Evolutionary conservation across 1,139 yeast genomes (phyloP), one percentile per base, ranked within the genome.

Genomic region (Arxiozyma slooffiae): DNA sequence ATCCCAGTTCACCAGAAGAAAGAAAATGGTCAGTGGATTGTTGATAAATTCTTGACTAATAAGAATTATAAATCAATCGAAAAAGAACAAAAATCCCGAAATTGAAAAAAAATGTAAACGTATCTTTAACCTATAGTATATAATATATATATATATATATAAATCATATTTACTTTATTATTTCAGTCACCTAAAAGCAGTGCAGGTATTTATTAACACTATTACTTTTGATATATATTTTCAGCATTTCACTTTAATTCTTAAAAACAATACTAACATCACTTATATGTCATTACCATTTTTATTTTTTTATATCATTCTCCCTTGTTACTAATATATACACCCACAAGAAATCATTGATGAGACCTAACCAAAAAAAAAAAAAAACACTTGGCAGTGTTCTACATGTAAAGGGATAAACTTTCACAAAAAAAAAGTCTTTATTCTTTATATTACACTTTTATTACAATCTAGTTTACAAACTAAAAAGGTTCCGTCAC

Each of bases 1-100:
- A 72, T 82, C 26, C 84, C 87, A 63, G 94, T 89, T 1, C 72
- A 72, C 2, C 97, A 90, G 63, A 75, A 73, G 54, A 86, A 69
- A 48, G 66, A 71, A 16, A 64, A 71, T 41, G 92, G 92, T 0
- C 68, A 68, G 26, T 85, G 95, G 94, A 70, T 73, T 30, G 68
- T 64, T 37, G 59, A 54, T 24, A 62, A 62, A 49, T 61, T 67
- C 26, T 57, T 67, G 16, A 62, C 67, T 0, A 60, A 59, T 41
- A 64, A 62, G 43, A 55, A 53, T 36, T 61, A 55, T 48, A 60
- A 59, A 49, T 47, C 46, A 7, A 18, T 21, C 17, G 48, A 42
- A 21, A 18, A 22, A n/a, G 41, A 22, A 37, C 46, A 47, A 17
- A 41, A 47, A 42, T 21, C 22, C 1, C 38, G 41, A 20, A 17